Conservation (phyloP, 768 basidiomycete genomes). For the Mycena polygramma region DNA sequence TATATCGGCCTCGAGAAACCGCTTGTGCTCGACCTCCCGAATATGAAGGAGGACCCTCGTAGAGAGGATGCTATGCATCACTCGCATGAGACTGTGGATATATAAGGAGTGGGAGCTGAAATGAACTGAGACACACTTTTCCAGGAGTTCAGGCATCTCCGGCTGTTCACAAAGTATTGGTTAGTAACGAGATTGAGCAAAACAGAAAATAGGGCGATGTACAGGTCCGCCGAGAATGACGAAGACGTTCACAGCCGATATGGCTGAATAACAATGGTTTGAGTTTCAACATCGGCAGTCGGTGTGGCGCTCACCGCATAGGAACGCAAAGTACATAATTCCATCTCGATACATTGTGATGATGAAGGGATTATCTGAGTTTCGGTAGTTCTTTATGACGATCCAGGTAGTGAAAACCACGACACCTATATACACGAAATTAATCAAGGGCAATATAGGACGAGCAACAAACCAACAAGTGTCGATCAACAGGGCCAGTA, state of each 20-base stretch:
- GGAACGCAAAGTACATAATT: slow-evolving; percentile 24
- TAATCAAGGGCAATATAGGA: neutral
- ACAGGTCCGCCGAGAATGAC: slow-evolving; percentile 4
- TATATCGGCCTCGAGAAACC: no score
- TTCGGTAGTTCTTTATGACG: slow-evolving; percentile 12
- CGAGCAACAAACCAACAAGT: neutral
- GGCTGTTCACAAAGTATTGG: neutral
- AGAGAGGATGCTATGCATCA: slow-evolving; percentile 22
- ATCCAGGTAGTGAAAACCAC: slow-evolving; percentile 30
- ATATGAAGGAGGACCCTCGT: slow-evolving; percentile 21
- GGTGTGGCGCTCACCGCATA: neutral
- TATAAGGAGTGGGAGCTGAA: no score
- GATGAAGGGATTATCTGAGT: slow-evolving; percentile 13
- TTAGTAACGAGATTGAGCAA: no score
- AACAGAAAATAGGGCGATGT: no score
- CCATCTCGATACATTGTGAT: slow-evolving; percentile 31
- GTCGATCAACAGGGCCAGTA: slow-evolving; percentile 27
- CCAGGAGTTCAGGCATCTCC: slow-evolving; percentile 13
- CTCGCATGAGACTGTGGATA: slow-evolving; percentile 8
- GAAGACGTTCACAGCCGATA: slow-evolving; percentile 7
- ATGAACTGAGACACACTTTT: neutral
- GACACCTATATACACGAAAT: slow-evolving; percentile 7
- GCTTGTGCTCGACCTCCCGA: slow-evolving; percentile 21
- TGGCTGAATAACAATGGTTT: neutral
- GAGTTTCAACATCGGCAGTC: neutral